A percentile compares a stretch with the other conserved stretches of the same genome.
phyloP scores from a whole-genome alignment of 148 eudicot species.

The Chenopodium suecicum region DNA sequence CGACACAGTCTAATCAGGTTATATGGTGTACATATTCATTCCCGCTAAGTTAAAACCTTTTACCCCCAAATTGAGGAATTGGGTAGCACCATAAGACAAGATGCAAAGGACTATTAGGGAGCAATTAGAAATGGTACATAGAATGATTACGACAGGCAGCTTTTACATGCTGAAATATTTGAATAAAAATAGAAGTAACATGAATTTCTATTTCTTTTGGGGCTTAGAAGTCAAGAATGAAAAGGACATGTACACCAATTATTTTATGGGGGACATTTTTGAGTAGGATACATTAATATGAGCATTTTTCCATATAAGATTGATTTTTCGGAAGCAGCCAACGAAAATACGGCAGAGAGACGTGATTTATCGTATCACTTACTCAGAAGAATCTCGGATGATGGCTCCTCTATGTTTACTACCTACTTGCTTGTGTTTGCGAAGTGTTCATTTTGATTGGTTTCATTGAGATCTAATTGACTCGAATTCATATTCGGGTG shows the following conservation, averaged over 20 bases:
- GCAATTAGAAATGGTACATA: neutral
- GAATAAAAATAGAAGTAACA: neutral
- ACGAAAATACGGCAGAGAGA: neutral
- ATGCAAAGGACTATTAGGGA: neutral
- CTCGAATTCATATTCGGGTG: too few species aligned
- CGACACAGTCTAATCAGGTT: too few species aligned
- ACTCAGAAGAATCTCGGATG: neutral
- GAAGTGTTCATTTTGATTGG: neutral
- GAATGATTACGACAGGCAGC: neutral
- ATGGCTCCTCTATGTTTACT: neutral
- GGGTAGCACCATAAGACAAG: neutral
- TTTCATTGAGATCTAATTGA: too few species aligned
- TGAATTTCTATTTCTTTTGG: neutral
- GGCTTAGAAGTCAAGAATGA: conserved; percentile 5
- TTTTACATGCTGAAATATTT: conserved; percentile 5
- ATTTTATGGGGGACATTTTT: neutral
- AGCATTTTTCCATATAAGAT: neutral
- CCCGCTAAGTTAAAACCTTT: too few species aligned
- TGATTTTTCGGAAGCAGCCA: neutral
- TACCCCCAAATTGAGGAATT: too few species aligned
- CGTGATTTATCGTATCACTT: neutral
- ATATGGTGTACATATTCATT: too few species aligned
- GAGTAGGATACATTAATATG: neutral
- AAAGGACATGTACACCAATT: neutral
- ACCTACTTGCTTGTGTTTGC: neutral